Percentiles rank a stretch among this genome's conserved stretches.
phyloP scores from a whole-genome alignment of 208 protist species.

The Leishmania tarentolae region DNA sequence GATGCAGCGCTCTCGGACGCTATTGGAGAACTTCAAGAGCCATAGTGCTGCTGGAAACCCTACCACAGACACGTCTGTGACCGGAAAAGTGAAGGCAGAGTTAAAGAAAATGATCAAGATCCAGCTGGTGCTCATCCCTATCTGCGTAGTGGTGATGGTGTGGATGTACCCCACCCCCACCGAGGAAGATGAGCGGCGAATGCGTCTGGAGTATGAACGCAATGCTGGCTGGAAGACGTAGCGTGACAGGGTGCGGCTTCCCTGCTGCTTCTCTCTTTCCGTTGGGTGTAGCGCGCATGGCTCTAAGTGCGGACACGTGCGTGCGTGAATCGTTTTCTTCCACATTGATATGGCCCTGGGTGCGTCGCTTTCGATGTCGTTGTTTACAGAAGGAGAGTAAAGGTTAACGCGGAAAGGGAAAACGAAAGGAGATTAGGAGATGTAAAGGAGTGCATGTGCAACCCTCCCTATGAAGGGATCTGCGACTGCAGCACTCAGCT shows the following conservation, averaged over 20 bases:
- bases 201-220: slow-evolving; percentile 79
- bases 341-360: background rate
- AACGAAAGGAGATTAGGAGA: background rate
- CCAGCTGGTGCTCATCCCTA: slow-evolving; percentile 75
- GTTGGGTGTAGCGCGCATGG: background rate
- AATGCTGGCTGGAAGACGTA: slow-evolving; percentile 90
- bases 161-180: slow-evolving; percentile 74
- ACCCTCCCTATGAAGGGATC: background rate
- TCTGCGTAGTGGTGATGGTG: slow-evolving; percentile 56
- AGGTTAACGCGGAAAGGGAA: background rate
- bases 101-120: slow-evolving; percentile 83
- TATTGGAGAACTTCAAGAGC: slow-evolving; percentile 64
- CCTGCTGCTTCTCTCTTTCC: background rate
- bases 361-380: background rate
- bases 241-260: background rate
- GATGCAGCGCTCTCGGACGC: slow-evolving; percentile 29
- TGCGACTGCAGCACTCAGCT: background rate
- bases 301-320: background rate
- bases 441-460: background rate
- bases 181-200: slow-evolving; percentile 63
- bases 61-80: slow-evolving; percentile 49
- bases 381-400: background rate
- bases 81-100: slow-evolving; percentile 69
- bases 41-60: slow-evolving; percentile 32
- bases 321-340: background rate